Percentiles rank a stretch among this genome's conserved stretches.
These are phyloP conservation scores for Ensete glaucum DNA, from an alignment of 176 grass and related monocot species.

Conservation along the genomic window DNA sequence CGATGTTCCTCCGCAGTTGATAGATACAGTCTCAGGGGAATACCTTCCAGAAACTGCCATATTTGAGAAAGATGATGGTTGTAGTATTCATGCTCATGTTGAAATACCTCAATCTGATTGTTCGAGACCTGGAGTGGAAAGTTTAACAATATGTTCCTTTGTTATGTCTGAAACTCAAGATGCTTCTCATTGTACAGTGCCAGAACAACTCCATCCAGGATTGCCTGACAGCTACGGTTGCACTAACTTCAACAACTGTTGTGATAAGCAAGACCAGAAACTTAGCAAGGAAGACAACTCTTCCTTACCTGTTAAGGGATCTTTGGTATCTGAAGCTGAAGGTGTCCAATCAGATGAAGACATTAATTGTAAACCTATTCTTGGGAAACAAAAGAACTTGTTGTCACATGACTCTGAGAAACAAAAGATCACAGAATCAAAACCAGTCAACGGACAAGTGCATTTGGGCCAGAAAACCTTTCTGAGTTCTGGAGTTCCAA, in stretches of 20 bases:
- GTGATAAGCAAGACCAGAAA: conserved; percentile 15
- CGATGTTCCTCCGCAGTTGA: neutral
- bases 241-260: conserved; percentile 3
- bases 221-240: conserved; percentile 24
- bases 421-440: conserved; percentile 25
- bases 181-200: conserved; percentile 21
- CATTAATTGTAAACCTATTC: conserved; percentile 13
- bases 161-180: conserved; percentile 26
- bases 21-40: conserved; percentile 25
- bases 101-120: conserved; percentile 17
- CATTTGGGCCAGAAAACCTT: conserved; percentile 22
- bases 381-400: conserved; percentile 23
- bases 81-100: conserved; percentile 16
- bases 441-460: conserved; percentile 24
- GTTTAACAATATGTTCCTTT: conserved; percentile 7
- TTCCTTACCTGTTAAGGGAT: conserved; percentile 26
- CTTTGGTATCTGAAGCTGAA: conserved; percentile 36
- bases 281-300: conserved; percentile 23
- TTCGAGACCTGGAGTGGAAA: conserved; percentile 20
- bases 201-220: conserved; percentile 26
- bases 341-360: conserved; percentile 26
- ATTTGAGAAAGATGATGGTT: conserved; percentile 27
- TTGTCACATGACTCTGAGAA: conserved; percentile 25
- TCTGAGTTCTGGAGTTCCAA: conserved; percentile 21
- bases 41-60: conserved; percentile 19